A percentile compares a stretch with the other conserved stretches of the same genome.
Conservation (phyloP, 1,284 basidiomycete species). For the Cystobasidium sp. region DNA sequence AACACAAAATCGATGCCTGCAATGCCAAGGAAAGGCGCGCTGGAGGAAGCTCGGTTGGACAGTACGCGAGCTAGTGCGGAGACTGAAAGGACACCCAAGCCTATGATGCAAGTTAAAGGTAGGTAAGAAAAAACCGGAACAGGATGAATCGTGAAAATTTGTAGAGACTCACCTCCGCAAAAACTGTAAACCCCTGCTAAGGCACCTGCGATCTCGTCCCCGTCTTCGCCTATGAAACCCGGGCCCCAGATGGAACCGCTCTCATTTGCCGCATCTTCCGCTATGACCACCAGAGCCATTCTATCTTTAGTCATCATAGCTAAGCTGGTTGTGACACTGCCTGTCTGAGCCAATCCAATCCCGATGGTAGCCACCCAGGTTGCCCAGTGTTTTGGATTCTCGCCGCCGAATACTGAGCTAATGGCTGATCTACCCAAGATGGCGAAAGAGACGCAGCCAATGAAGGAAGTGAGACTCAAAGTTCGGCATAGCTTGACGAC, state of each 20-base stretch:
- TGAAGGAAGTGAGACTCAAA: constrained; percentile 25
- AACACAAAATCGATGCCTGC: constrained; percentile 37
- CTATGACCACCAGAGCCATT: neutral
- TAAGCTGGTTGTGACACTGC: constrained; percentile 46
- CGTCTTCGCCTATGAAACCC: constrained; percentile 1
- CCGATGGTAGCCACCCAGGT: constrained; percentile 41
- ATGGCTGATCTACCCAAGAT: constrained; percentile 30
- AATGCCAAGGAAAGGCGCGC: constrained; percentile 47
- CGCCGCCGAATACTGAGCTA: constrained; percentile 9
- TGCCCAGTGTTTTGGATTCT: constrained; percentile 33
- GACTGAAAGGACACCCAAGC: constrained; percentile 48
- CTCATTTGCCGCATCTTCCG: too few relatives aligned
- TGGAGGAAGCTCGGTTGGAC: constrained; percentile 33
- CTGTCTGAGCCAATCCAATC: constrained; percentile 45
- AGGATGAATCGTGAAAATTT: neutral
- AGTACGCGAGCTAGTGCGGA: constrained; percentile 44
- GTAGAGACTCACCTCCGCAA: constrained; percentile 45
- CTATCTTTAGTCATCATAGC: constrained; percentile 46
- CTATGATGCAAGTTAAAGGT: neutral
- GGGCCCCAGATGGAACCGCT: too few relatives aligned
- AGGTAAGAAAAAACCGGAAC: neutral
- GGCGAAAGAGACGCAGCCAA: constrained; percentile 44
- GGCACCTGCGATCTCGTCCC: constrained; percentile 46
- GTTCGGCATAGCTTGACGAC: constrained; percentile 9
- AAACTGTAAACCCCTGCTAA: constrained; percentile 48